A percentile compares a stretch with the other conserved stretches of the same genome.
Evolutionary conservation across 2,329 filamentous ascomycete species (phyloP).

Genomic region (Lasiodiplodia sp.): DNA sequence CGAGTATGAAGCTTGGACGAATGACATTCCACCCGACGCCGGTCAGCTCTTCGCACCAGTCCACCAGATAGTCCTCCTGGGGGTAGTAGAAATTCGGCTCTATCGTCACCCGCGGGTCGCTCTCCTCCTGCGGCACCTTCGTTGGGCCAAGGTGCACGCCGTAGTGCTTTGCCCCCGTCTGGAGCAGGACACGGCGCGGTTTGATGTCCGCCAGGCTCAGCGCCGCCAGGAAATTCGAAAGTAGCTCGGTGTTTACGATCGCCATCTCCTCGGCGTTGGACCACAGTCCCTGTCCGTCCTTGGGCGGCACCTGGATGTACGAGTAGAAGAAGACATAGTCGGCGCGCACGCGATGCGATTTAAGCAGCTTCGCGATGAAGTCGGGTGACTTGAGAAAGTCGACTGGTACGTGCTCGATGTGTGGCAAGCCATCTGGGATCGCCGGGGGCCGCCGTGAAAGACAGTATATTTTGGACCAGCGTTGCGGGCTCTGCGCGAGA

Average conservation of each 20-base stretch:
- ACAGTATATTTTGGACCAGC: conserved; percentile 62
- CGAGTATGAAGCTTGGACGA: conserved; percentile 58
- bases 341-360: conserved; percentile 42
- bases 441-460: conserved; percentile 57
- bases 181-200: conserved; percentile 58
- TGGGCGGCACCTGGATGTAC: conserved; percentile 60
- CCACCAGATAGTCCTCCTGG: conserved; percentile 59
- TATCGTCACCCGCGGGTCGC: conserved; percentile 52
- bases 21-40: conserved; percentile 55
- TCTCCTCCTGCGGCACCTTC: conserved; percentile 54
- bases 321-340: conserved; percentile 63
- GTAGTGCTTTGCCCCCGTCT: conserved; percentile 63
- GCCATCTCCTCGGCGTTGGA: conserved; percentile 59
- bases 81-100: conserved; percentile 64
- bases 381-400: conserved; percentile 50
- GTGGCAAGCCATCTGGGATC: conserved; percentile 42
- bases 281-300: conserved; percentile 55
- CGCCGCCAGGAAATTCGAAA: conserved; percentile 58
- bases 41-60: conserved; percentile 49
- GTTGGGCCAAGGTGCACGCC: conserved; percentile 57
- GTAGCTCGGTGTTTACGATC: conserved; percentile 54
- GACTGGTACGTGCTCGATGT: conserved; percentile 53
- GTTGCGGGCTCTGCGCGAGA: conserved; percentile 53
- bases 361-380: conserved; percentile 47
- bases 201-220: conserved; percentile 52